Conservation (phyloP, 2,329 filamentous ascomycete genomes). For the Monosporascus sp. region DNA sequence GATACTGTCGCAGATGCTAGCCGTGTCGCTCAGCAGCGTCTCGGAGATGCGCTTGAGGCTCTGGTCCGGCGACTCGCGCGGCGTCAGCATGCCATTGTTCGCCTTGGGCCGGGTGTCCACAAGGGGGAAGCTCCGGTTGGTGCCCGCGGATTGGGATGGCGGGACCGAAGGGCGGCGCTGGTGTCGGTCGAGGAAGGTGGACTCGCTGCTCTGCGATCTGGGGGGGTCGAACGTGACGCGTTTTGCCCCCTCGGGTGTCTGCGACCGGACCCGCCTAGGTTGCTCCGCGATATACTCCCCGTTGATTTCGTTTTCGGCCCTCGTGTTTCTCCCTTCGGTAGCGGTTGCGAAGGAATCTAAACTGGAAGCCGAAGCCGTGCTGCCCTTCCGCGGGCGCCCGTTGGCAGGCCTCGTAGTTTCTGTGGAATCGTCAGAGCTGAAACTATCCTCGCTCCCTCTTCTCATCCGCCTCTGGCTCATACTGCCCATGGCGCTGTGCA, state of each 20-base stretch:
- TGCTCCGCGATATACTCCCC: constrained; percentile 16
- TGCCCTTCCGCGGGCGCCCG: constrained; percentile 35
- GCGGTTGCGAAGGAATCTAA: constrained; percentile 54
- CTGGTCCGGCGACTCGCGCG: constrained; percentile 44
- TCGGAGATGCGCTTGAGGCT: constrained; percentile 45
- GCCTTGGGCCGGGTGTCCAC: constrained; percentile 44
- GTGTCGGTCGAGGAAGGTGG: constrained; percentile 33
- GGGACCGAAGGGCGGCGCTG: constrained; percentile 46
- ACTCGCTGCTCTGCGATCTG: constrained; percentile 38
- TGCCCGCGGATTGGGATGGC: constrained; percentile 54
- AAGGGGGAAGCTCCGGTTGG: constrained; percentile 58
- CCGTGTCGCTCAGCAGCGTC: constrained; percentile 43
- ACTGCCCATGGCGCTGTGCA: constrained; percentile 85
- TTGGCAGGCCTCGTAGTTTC: constrained; percentile 48
- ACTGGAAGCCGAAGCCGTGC: constrained; percentile 46
- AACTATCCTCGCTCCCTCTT: constrained; percentile 47
- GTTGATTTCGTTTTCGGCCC: constrained; percentile 13
- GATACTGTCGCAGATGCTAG: constrained; percentile 34
- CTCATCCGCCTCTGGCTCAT: constrained; percentile 53
- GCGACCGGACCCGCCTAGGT: constrained; percentile 21
- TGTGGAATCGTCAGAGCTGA: constrained; percentile 55
- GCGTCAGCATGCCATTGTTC: constrained; percentile 42
- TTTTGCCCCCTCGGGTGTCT: constrained; percentile 28
- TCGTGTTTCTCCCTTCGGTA: constrained; percentile 37
- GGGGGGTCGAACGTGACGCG: constrained; percentile 26